Base-by-base conservation (phyloP, 2,329 filamentous ascomycete genomes). In the Fusarium sp. region DNA sequence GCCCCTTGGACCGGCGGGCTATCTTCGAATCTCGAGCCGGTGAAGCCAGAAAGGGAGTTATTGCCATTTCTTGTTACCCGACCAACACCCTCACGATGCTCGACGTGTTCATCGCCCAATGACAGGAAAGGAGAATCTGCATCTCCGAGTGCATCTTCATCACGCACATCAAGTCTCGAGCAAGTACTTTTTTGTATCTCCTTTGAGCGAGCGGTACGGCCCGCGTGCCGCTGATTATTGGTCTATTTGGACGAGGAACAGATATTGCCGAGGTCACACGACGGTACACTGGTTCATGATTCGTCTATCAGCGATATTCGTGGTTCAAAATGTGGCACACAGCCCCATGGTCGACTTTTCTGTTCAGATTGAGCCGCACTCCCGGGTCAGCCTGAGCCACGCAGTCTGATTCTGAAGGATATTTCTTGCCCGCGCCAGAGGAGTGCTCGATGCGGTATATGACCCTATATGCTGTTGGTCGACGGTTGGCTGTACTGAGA, bases 181-280 rank as follows among this genome's bases (percentile, higher is more conserved):
- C 18, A 71, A 56, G 69, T 72, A 72, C 56, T 54, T 42, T 11
- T 39, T 48, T 72, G 69, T 72, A 70, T n/a, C 52, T n/a, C 24
- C 15, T 41, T 31, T 48, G 22, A 24, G 28, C n/a, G 42, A 42
- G 47, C 67, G 62, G 62, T 54, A 44, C 67, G 52, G 56, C 62
- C 62, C 62, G 67, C 26, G n/a, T 36, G 38, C 33, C n/a, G 24
- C 42, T 41, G 54, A 13, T 52, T 28, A 54, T 49, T 63, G 56
- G 56, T 55, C 47, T 24, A 20, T 38, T 44, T 44, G 51, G 56
- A 28, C 8, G 51, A 31, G 18, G 48, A 38, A 44, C 51, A 33
- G 36, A 44, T 22, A 39, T 62, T 59, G 20, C 24, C 17, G 41
- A 58, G 52, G 57, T 63, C 56, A 71, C 35, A 41, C 26, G 41